Evolutionary conservation across 2,329 filamentous ascomycete genomes (phyloP).

Genomic region (Pyricularia sp.): DNA sequence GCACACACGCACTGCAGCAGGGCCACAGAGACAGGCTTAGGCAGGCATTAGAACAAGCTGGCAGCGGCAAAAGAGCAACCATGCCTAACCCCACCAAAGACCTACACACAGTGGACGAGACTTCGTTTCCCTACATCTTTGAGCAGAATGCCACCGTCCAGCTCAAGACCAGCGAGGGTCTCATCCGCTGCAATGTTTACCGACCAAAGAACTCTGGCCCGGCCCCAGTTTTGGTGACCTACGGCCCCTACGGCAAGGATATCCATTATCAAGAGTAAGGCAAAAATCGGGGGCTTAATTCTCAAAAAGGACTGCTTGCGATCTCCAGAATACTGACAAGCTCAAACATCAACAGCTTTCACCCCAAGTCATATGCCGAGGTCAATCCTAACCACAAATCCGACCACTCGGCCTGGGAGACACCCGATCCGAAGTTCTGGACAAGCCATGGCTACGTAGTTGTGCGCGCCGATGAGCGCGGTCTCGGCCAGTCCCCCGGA

Average conservation of each 20-base stretch:
- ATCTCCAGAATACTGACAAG: neutral
- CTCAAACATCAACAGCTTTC: slow-evolving; percentile 20
- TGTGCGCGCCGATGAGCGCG: slow-evolving; percentile 42
- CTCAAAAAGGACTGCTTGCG: slow-evolving; percentile 5
- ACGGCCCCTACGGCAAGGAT: slow-evolving; percentile 67
- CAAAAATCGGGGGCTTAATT: neutral
- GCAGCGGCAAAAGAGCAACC: neutral
- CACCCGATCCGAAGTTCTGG: slow-evolving; percentile 48
- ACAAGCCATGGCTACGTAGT: slow-evolving; percentile 43
- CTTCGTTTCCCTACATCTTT: slow-evolving; percentile 29
- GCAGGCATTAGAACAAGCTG: neutral
- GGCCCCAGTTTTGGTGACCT: slow-evolving; percentile 57
- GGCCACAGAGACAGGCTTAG: too few relatives aligned
- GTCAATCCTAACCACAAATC: slow-evolving; percentile 45
- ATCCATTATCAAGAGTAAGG: slow-evolving; percentile 48
- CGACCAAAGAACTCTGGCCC: slow-evolving; percentile 18
- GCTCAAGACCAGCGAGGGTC: slow-evolving; percentile 18
- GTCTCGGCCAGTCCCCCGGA: slow-evolving; percentile 36
- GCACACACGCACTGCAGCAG: neutral
- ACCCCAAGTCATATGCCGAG: slow-evolving; percentile 30
- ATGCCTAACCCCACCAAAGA: slow-evolving; percentile 22
- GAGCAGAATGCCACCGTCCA: slow-evolving; percentile 24
- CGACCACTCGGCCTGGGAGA: slow-evolving; percentile 48
- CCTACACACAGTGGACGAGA: slow-evolving; percentile 18
- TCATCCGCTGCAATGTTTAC: slow-evolving; percentile 29